Evolutionary conservation across 192 early-diverging fungal genomes (phyloP), one percentile per base, ranked within the genome.

Genomic region (Backusella westeae): DNA sequence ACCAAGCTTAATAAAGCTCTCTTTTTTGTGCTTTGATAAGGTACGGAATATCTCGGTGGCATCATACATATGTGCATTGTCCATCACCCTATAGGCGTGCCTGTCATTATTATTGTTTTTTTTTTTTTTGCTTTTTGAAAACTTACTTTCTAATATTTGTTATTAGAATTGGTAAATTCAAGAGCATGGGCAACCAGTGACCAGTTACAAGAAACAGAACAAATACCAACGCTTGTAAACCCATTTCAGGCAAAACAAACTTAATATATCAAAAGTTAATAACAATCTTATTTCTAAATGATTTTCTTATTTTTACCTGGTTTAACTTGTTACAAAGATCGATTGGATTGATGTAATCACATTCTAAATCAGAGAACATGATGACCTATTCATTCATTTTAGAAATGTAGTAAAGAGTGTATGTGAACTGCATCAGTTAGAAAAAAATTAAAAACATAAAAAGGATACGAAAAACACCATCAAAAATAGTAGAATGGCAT

Each of bases 331-430:
- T 93, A 84, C 95, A 96, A 56, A 98, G 89, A 81, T 98, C 97
- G 76, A 98, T 97, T 19, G 97, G 97, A 83, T 98, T 98, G 86
- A 98, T 97, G 86, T 98, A 98, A 79, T 98, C 97, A 86, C 93
- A 95, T 88, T 98, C 93, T 63, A 96, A 74, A 70, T 84, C 83
- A 34, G 83, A 79, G 56, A 82, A 83, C 83, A 84, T 84, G 67
- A 84, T 83, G 34, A 80, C 69, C 81, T 82, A 42, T 67, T 66
- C 42, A 34, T 35, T 39, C 38, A 44, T 9, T 68, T n/a, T 29
- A 36, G 17, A 17, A 36, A 32, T 66, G 34, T 35, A 68, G 29
- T 68, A 68, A n/a, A 34, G 34, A 68, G 3, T 35, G 36, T 35
- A 17, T 35, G 35, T 35, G 5, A 68, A 15, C 14, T 36, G 38